Evolutionary conservation across 2,329 filamentous ascomycete species (phyloP), one percentile per base, ranked within the genome.

Genomic region (Colletotrichum chrysophilum): DNA sequence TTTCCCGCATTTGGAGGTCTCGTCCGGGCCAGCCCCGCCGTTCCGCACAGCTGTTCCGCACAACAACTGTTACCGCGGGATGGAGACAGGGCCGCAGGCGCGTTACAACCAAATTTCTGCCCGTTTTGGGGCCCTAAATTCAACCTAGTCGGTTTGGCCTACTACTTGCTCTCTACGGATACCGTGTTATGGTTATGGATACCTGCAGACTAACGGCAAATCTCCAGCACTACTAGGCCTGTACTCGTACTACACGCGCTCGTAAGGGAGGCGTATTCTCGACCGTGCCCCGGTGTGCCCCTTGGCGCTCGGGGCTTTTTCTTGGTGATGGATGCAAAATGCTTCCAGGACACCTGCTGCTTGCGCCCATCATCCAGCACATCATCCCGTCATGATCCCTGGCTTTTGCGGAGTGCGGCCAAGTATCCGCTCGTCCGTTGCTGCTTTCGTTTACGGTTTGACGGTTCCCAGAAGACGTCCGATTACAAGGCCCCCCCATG

Each of bases 1-100:
- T 48, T 72, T n/a, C 62, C 73, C 69, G 69, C 16, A 72, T 72
- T 72, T 32, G 62, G 73, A 43, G 43, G 69, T 64, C 61, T 75
- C n/a, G 9, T 72, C 73, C 73, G 69, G 64, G 30, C 8, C n/a
- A 52, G 55, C 69, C 56, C 72, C 55, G 55, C 38, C 55, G 24
- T 10, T 21, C 62, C 55, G 24, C 38, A n/a, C 30, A 38, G 67
- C 34, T 62, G 32, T 56, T 55, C 68, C 38, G 38, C 38, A 43
- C 18, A 43, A 43, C 9, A 43, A 12, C 38, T 64, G 43, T 56
- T 67, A 71, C 62, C 26, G 38, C 69, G 56, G 24, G 16, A 75
- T 72, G 73, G 73, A 72, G 62, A 56, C 30, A 13, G 13, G 55
- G 38, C 38, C 38, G 38, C 38, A 43, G 38, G 38, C 18, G 38